Evolutionary conservation across 495 filamentous ascomycete species (phyloP).

Genomic region (Tuber melanosporum): DNA sequence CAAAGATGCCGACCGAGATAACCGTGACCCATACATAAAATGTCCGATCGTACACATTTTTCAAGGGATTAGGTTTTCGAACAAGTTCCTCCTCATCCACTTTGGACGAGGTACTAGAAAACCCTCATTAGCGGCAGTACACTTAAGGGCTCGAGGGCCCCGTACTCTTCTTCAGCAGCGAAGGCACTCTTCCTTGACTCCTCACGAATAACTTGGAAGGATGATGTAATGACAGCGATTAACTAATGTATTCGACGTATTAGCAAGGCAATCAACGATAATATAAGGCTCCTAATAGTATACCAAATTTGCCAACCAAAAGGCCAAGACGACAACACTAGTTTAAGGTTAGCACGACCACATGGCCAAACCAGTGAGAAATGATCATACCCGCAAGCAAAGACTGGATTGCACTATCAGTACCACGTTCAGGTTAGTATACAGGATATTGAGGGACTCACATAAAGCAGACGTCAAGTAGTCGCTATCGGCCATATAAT

Average conservation of each 20-base stretch:
- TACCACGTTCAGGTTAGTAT: neutral
- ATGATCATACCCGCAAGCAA: conserved; percentile 35
- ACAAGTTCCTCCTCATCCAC: conserved; percentile 47
- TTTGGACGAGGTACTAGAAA: conserved; percentile 11
- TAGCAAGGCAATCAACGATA: conserved; percentile 5
- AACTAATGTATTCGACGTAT: conserved; percentile 45
- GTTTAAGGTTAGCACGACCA: conserved; percentile 5
- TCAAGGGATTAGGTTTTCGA: conserved; percentile 53
- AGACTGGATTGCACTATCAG: conserved; percentile 32
- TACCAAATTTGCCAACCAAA: conserved; percentile 89
- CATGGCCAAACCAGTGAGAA: neutral
- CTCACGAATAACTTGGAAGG: conserved; percentile 96
- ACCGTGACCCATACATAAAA: conserved; percentile 71
- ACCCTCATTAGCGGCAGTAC: neutral
- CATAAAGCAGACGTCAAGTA: conserved; percentile 75
- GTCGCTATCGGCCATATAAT: conserved; percentile 84
- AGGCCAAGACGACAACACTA: conserved; percentile 79
- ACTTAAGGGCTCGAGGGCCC: neutral
- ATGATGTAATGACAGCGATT: conserved; percentile 96
- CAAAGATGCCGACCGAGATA: conserved; percentile 69
- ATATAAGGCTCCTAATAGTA: neutral
- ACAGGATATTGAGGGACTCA: conserved; percentile 17
- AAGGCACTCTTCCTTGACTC: conserved; percentile 93
- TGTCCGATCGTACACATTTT: conserved; percentile 64
- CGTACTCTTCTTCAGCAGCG: conserved; percentile 61